Evolutionary conservation across 164 flowering plant species (phyloP), one percentile per base, ranked within the genome.

Genomic region (Cinnamomum chago): DNA sequence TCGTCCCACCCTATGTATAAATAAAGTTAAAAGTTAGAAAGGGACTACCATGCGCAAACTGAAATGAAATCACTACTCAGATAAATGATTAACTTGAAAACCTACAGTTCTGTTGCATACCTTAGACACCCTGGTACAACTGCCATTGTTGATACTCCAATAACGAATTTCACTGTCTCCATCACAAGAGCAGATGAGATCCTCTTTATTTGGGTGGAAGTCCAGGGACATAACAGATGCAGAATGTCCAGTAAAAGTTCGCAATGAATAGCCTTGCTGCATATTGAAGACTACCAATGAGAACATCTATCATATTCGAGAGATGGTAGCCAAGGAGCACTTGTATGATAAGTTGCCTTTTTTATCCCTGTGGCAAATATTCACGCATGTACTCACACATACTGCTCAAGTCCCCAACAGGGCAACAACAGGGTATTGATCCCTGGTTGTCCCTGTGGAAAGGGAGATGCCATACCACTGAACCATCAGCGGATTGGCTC

Each of bases 111-210:
- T n/a, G 40, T 62, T 74, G 6, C 50, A 65, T 85, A 92, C 97
- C 90, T 88, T 89, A 78, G 86, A 85, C 47, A 88, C 83, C 55
- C 86, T 83, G 23, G 88, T 20, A 75, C 90, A 88, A 75, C 86
- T 86, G 40, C 95, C 97, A 80, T 88, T 90, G 64, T 78, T 83
- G 76, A 92, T 84, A 76, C 88, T 92, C 97, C 97, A 92, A 72
- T 88, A 89, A 23, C 97, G 81, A 52, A 92, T 90, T 81, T 92
- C 95, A 30, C 85, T 82, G 76, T 86, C 86, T 22, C 79, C 84
- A 77, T 92, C 97, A 79, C 89, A 88, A 27, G 97, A 92, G 82
- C 91, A 90, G 71, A 92, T 78, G 58, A 92, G 86, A 73, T 90
- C 92, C 30, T 90, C 94, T 76, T 86, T 86, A 70, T 60, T 83